Base-by-base conservation (phyloP, 495 filamentous ascomycete genomes). In the Talaromyces thailandensis region DNA sequence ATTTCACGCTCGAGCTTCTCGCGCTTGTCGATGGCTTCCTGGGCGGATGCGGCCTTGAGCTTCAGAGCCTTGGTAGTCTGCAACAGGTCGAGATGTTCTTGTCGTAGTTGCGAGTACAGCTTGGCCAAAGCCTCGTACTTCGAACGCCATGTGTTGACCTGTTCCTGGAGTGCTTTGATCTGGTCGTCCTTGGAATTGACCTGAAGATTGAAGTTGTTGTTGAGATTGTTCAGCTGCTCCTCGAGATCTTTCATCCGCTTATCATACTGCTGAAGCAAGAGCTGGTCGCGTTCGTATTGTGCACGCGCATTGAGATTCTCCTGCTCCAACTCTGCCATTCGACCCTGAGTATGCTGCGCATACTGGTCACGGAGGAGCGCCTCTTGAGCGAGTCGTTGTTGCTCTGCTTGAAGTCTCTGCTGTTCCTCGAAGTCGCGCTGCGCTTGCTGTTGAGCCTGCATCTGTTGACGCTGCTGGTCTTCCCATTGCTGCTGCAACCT, bases 61-160 rank as follows among this genome's bases (percentile, higher is more conserved):
- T 98, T 95, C 37, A 96, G 90, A 43, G 87, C 80, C 81, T 98
- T 98, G 74, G 94, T 97, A 64, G 91, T 98, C 69, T 95, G 90
- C 45, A 97, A 78, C 4, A 98, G 81, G 66, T 98, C 93, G 18
- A 98, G 81, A 79, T 98, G 94, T 75, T 98, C 94, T 64, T 92
- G 88, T 58, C 94, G 90, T 59, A 98, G 79, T 72, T 98, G 94
- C 16, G 93, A 96, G 73, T 98, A 98, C 6, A 98, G 82, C 75
- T 98, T 98, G 48, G 94, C 94, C 58, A 98, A 77, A 3, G 93
- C 89, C 70, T 98, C 95, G 67, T 98, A 98, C 76, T 98, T 98
- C 35, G 90, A 85, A 61, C 94, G 82, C 94, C 94, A 98, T 1
- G 92, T 96, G 72, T 96, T 96, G 65, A 96, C 88, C 70, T 96